A percentile compares a stretch with the other conserved stretches of the same genome.
Conservation (phyloP, 192 early-diverging fungal genomes). For the Coemansia sp. region DNA sequence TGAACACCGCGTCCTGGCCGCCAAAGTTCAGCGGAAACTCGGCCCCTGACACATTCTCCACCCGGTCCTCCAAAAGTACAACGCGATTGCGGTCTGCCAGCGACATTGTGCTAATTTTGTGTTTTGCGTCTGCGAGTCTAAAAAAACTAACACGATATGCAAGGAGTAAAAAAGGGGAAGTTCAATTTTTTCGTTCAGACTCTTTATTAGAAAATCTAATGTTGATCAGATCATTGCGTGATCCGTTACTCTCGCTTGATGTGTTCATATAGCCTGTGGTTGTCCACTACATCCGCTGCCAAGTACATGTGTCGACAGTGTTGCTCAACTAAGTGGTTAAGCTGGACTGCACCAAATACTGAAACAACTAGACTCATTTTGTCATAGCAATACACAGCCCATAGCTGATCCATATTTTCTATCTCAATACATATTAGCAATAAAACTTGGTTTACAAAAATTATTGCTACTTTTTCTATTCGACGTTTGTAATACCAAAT, state of each 20-base stretch:
- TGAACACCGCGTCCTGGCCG: constrained; percentile 20
- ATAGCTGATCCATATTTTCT: background rate
- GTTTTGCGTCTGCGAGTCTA: background rate
- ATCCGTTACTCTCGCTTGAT: background rate
- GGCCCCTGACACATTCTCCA: constrained; percentile 52
- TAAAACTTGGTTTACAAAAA: background rate
- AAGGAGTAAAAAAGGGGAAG: background rate
- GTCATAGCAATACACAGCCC: background rate
- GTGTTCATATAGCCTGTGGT: background rate
- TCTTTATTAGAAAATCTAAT: background rate
- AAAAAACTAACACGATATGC: background rate
- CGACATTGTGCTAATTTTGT: constrained; percentile 24
- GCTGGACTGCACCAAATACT: too few species aligned
- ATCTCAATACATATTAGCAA: background rate
- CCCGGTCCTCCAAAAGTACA: constrained; percentile 50
- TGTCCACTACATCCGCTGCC: too few species aligned
- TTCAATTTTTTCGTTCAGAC: background rate
- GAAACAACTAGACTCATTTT: background rate
- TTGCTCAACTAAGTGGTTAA: too few species aligned
- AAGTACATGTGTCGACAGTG: too few species aligned
- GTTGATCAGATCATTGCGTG: background rate
- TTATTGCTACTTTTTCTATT: background rate
- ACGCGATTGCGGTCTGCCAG: constrained; percentile 53
- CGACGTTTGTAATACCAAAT: background rate
- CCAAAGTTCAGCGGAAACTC: constrained; percentile 49